Conservation (phyloP, 164 flowering plant species). For the grape (Vitis vinifera) region DNA sequence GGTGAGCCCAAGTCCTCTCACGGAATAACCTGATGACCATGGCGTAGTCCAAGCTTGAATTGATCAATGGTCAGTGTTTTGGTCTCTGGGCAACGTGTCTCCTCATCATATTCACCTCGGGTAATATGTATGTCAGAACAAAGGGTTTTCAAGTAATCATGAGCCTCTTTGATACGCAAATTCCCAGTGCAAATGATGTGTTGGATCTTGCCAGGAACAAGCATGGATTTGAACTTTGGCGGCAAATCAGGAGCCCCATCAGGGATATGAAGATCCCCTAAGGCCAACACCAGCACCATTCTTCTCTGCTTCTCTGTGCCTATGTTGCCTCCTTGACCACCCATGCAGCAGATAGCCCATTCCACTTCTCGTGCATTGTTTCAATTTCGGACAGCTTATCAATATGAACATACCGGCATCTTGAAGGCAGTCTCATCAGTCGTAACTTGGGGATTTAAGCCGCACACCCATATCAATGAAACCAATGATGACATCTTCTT, state of each 20-base stretch:
- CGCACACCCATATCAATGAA: no score
- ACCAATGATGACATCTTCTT: no score
- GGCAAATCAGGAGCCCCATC: conserved; percentile 92
- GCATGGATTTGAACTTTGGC: conserved; percentile 94
- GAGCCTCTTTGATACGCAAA: conserved; percentile 86
- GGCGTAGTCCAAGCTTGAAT: no score
- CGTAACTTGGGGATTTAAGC: no score
- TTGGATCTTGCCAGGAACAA: conserved; percentile 97
- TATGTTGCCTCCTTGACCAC: no score
- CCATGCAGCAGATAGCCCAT: no score
- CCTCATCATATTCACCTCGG: conserved; percentile 94
- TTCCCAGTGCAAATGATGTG: conserved; percentile 93
- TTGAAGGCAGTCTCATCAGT: no score
- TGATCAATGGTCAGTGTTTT: conserved; percentile 90
- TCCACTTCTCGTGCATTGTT: no score
- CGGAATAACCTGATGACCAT: no score
- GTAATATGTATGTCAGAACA: conserved; percentile 89
- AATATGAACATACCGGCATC: no score
- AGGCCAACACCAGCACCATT: conserved; percentile 77
- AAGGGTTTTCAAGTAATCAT: conserved; percentile 87
- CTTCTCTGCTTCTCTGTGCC: background rate
- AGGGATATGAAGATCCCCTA: conserved; percentile 83
- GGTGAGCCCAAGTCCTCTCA: no score
- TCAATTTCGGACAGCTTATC: no score
- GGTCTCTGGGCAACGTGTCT: conserved; percentile 79